These are phyloP conservation scores for Pyricularia sp. DNA, from an alignment of 2,329 filamentous ascomycete species.

Conservation along the genomic window DNA sequence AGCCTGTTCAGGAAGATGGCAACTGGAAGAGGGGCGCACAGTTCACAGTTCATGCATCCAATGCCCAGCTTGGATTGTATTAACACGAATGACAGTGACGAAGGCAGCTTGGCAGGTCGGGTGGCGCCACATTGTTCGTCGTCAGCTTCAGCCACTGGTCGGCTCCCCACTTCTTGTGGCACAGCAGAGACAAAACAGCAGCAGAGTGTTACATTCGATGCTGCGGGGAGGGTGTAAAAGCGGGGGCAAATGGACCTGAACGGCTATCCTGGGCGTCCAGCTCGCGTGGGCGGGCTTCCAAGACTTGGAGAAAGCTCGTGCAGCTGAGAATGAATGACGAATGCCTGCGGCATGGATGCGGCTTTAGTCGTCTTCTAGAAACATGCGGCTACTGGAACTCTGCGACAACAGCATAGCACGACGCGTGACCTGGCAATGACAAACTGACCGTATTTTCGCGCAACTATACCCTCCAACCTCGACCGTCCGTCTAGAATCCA, in stretches of 20 bases:
- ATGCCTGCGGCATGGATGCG: neutral
- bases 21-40: neutral
- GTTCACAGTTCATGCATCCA: neutral
- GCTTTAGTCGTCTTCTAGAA: neutral
- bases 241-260: neutral
- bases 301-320: neutral
- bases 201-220: neutral
- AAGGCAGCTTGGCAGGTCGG: neutral
- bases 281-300: constrained; percentile 1
- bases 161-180: neutral
- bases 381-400: neutral
- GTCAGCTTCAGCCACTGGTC: constrained; percentile 4
- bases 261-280: neutral
- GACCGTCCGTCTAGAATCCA: neutral
- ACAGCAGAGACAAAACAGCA: neutral
- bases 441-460: neutral
- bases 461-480: neutral
- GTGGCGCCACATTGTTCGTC: constrained; percentile 1
- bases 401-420: neutral
- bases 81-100: neutral
- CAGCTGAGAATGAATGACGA: neutral
- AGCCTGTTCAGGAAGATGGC: neutral
- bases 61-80: neutral
- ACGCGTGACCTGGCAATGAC: neutral
- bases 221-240: neutral